These are phyloP conservation scores for Blepharisma japonicum DNA, from an alignment of 73 alveolate genomes.

Conservation along the genomic window DNA sequence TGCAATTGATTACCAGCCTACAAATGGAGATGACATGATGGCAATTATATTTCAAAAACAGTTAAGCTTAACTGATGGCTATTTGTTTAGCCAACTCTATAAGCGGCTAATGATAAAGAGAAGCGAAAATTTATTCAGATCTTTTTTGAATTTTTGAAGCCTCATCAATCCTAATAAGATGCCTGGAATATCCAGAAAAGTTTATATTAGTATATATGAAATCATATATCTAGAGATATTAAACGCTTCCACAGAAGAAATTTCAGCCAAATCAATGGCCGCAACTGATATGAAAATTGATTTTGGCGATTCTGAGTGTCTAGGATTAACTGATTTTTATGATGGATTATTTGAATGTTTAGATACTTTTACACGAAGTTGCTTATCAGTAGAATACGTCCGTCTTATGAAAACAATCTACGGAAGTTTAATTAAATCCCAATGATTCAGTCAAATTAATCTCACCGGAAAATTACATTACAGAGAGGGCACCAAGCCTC, in stretches of 20 bases:
- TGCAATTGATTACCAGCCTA: too few relatives aligned
- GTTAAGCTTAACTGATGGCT: not conserved
- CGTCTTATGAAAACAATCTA: not conserved
- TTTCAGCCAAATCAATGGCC: not conserved
- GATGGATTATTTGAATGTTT: not conserved
- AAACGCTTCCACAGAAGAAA: not conserved
- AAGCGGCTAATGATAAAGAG: not conserved
- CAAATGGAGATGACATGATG: too few relatives aligned
- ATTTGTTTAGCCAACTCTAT: not conserved
- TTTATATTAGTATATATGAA: not conserved
- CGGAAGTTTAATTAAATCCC: not conserved
- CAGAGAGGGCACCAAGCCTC: not conserved
- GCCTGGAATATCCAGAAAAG: slow-evolving; percentile 27
- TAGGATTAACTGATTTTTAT: not conserved
- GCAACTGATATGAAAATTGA: not conserved
- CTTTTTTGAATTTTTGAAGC: not conserved
- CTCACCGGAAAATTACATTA: not conserved
- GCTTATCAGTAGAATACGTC: not conserved
- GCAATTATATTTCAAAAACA: too few relatives aligned
- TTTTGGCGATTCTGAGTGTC: not conserved
- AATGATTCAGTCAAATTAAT: not conserved
- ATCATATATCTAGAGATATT: not conserved
- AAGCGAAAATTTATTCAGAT: not conserved
- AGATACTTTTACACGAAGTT: not conserved
- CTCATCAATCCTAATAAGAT: slow-evolving; percentile 3